Conservation (phyloP, 169 alveolate genomes). For the Plasmodium sp. region DNA sequence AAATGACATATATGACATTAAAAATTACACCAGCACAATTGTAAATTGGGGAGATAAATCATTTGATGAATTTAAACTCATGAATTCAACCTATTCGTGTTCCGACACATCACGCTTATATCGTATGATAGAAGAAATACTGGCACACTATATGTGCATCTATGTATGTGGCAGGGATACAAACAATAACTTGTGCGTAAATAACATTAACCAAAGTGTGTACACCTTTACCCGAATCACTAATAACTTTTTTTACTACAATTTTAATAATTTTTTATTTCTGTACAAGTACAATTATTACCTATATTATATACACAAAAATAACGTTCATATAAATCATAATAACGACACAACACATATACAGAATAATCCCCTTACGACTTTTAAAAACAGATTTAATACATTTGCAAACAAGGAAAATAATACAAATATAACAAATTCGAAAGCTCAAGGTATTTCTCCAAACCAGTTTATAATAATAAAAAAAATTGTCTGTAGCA, state of each 20-base stretch:
- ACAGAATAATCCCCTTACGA: conserved; percentile 63
- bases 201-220: conserved; percentile 53
- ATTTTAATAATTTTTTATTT: conserved; percentile 59
- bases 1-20: conserved; percentile 60
- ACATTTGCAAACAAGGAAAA: conserved; percentile 19
- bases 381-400: conserved; percentile 52
- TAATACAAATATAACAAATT: conserved; percentile 28
- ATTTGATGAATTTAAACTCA: conserved; percentile 66
- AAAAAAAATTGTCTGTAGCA: conserved; percentile 69
- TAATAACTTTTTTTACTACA: conserved; percentile 52
- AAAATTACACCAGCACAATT: conserved; percentile 63
- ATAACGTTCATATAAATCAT: conserved; percentile 67
- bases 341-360: conserved; percentile 35
- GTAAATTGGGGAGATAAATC: conserved; percentile 72
- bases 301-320: conserved; percentile 48
- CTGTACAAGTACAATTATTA: conserved; percentile 61
- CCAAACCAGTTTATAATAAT: conserved; percentile 69
- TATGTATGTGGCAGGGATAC: conserved; percentile 73
- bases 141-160: conserved; percentile 69
- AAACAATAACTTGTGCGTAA: conserved; percentile 57
- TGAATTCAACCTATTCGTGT: conserved; percentile 52
- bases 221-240: conserved; percentile 57
- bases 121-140: conserved; percentile 69
- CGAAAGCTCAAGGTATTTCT: conserved; percentile 24
- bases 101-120: conserved; percentile 60